Base-by-base conservation (phyloP, 257 asterid species). In the Lithospermum erythrorhizon region DNA sequence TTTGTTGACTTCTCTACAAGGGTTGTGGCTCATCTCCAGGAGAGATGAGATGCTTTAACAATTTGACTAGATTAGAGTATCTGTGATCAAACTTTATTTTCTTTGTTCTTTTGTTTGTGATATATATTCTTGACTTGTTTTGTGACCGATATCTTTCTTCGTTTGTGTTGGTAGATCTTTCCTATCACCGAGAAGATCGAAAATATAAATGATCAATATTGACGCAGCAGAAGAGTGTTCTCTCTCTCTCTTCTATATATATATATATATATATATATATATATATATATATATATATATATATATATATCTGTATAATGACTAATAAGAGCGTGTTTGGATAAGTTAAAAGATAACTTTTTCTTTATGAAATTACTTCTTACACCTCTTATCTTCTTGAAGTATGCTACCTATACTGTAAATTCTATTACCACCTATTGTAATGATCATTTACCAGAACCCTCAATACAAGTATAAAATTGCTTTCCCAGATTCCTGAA, bases 181-280 rank as follows among this genome's bases (percentile, higher is more conserved):
- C 97, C 97, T 29, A 66, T 66, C 62, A 76, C 61, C 60, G 97
- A 87, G 76, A 90, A 85, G 73, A 90, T 87, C 70, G 97, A 90
- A 73, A 87, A 90, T 70, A 90, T 90, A 71, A 87, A 87, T 76
- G 95, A 87, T 71, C 96, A 90, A 59, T 87, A 87, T 76, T 90
- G 97, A 90, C 96, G 16, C 61, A 62, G 95, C 96, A 29, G 97
- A 90, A 77, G 97, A 90, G 95, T n/a, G 96, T 82, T 68, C 70
- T 61, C 62, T 63, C 75, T 57, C 67, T 27, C 21, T 55, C 55
- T 54, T 5, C 59, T 51, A 18, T 25, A 2, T 25, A 2, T 25
- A 2, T 25, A 2, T 25, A 2, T 25, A 2, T 25, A 2, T 25
- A 2, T 27, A 6, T 27, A 6, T 27, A 6, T 27, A 27, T 27